Conservation (phyloP, 495 filamentous ascomycete species). For the Geoglossum glabrum region DNA sequence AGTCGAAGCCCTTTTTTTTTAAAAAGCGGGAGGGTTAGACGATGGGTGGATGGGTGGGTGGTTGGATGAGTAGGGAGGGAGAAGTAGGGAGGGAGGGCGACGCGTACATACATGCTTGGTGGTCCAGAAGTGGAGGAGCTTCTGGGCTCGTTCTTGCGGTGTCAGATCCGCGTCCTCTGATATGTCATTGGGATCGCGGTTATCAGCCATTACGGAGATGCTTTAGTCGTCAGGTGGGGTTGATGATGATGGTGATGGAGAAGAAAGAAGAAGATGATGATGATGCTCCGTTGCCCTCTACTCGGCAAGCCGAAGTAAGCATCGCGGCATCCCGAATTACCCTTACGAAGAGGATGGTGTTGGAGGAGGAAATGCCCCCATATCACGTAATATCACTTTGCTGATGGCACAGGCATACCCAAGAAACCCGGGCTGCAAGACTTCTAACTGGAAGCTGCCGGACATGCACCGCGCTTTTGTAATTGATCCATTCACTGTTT, state of each 20-base stretch:
- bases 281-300: too few species aligned
- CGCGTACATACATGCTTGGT: background rate
- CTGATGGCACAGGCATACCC: background rate
- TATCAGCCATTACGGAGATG: background rate
- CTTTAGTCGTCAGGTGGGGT: background rate
- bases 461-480: too few species aligned
- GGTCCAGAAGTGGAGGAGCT: background rate
- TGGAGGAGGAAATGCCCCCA: too few species aligned
- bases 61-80: background rate
- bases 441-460: too few species aligned
- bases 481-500: conserved; percentile 11
- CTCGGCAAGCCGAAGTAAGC: too few species aligned
- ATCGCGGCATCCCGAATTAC: too few species aligned
- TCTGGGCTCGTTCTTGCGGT: background rate
- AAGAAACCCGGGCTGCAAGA: background rate
- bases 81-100: background rate
- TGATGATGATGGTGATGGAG: too few species aligned
- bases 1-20: background rate
- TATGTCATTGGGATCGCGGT: background rate
- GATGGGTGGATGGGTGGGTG: background rate
- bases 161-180: background rate
- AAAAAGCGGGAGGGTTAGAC: background rate
- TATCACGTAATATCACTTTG: too few species aligned
- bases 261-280: too few species aligned
- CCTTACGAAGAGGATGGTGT: too few species aligned